Evolutionary conservation across 139 green algal species (phyloP).

Genomic region (Tetraselmis chui): DNA sequence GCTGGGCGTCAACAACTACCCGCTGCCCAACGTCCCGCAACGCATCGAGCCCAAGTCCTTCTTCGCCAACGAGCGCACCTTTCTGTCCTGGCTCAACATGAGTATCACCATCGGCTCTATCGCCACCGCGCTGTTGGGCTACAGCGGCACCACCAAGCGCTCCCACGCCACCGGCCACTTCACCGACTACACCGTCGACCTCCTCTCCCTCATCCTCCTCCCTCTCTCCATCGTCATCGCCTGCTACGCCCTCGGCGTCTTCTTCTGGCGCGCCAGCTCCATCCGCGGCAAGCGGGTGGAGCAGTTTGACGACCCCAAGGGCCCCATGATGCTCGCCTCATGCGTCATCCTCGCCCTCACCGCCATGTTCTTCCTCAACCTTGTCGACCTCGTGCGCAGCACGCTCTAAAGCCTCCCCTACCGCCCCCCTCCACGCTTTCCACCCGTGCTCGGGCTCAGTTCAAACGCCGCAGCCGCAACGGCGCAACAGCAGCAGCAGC

Average conservation of each 20-base stretch:
- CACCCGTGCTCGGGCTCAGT: background rate
- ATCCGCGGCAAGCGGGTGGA: conserved; percentile 53
- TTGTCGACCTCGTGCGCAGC: conserved; percentile 53
- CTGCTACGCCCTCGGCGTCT: conserved; percentile 73
- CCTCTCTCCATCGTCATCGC: conserved; percentile 74
- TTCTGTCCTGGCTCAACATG: conserved; percentile 95
- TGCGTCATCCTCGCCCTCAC: conserved; percentile 57
- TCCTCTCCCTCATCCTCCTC: conserved; percentile 83
- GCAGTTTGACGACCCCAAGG: conserved; percentile 72
- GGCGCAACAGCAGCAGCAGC: background rate
- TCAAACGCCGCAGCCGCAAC: background rate
- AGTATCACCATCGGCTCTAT: conserved; percentile 79
- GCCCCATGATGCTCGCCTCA: conserved; percentile 58
- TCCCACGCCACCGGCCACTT: background rate
- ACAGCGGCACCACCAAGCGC: conserved; percentile 27
- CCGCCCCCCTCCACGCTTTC: background rate
- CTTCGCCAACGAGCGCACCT: conserved; percentile 95
- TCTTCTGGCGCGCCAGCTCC: conserved; percentile 57
- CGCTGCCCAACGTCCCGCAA: conserved; percentile 23
- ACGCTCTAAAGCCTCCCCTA: background rate
- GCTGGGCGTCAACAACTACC: background rate
- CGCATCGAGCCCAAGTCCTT: conserved; percentile 93
- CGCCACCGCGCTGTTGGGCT: conserved; percentile 65
- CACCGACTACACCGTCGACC: conserved; percentile 41
- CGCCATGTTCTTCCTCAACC: conserved; percentile 62